Evolutionary conservation across 768 basidiomycete genomes (phyloP), one percentile per base, ranked within the genome.

Genomic region (Tremella yokohamensis): DNA sequence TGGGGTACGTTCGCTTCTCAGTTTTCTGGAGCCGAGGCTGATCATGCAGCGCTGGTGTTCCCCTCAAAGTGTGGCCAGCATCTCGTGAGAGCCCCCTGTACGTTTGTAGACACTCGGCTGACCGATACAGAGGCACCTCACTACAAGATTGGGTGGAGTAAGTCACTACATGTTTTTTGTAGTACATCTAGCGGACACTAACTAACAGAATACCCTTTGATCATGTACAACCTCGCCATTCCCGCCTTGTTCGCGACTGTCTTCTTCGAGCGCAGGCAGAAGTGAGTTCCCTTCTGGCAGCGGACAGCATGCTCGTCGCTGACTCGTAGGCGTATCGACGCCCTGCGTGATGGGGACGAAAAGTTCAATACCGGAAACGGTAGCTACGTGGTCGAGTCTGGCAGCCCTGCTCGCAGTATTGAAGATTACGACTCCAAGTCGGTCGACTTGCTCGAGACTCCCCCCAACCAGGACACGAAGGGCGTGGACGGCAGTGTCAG

Each of bases 71-170:
- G 3, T 56, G 42, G 44, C 54, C 54, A 2, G 54, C 54, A 45
- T 45, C 42, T 45, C 42, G 42, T 45, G 7, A 45, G 42, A 6
- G 22, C 22, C 42, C 22, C n/a, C 22, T 45, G 4, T 18, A 16
- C n/a, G n/a, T 8, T 6, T 22, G 7, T 45, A 18, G 7, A 45
- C n/a, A 18, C 42, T n/a, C n/a, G 6, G 22, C 42, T 45, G 42
- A 45, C 22, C 18, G n/a, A 6, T 4, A 45, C 15, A 16, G 18
- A 56, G 45, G 54, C 54, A 2, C 54, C 54, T n/a, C 54, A 56
- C 37, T 56, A 56, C 26, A 45, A n/a, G 18, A 56, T 56, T 16
- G 54, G 54, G 2, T 56, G 54, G 54, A 56, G 54, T 56, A 16
- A 34, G 54, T 48, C 20, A 19, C 26, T 22, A 6, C 39, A 13